Evolutionary conservation across 371 early-diverging fungal genomes (phyloP).

Genomic region (Mortierella sp.): DNA sequence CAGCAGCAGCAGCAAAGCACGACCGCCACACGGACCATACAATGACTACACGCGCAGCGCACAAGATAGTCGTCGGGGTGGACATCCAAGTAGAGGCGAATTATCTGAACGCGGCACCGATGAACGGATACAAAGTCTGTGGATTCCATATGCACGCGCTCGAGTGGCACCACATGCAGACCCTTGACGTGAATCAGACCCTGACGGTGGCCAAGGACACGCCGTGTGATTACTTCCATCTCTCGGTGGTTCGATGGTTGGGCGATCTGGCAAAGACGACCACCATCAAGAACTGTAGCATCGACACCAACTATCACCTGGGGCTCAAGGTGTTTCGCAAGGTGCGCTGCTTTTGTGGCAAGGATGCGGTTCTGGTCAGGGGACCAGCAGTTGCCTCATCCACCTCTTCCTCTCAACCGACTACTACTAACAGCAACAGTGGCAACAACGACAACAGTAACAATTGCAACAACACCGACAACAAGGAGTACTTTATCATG

Average conservation of each 20-base stretch:
- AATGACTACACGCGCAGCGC: not conserved
- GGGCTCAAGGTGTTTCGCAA: not conserved
- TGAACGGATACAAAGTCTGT: slow-evolving; percentile 8
- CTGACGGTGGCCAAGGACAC: not conserved
- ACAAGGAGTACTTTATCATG: not conserved
- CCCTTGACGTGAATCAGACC: not conserved
- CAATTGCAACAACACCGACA: too few relatives aligned
- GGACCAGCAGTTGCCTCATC: not conserved
- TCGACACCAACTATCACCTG: not conserved
- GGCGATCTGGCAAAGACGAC: not conserved
- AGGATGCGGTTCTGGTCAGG: not conserved
- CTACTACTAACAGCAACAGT: too few relatives aligned
- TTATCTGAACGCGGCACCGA: not conserved
- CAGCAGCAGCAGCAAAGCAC: not conserved
- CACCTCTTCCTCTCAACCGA: too few relatives aligned
- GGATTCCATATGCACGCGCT: slow-evolving; percentile 26
- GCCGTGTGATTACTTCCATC: not conserved
- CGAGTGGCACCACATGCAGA: slow-evolving; percentile 17
- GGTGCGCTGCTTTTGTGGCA: not conserved
- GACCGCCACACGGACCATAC: not conserved
- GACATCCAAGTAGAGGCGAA: not conserved
- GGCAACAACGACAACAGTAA: too few relatives aligned
- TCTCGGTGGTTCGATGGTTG: slow-evolving; percentile 13
- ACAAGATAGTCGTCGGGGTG: not conserved
- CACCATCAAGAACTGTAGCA: not conserved